Evolutionary conservation across 2,329 filamentous ascomycete species (phyloP), one percentile per base, ranked within the genome.

Genomic region (Botryotinia narcissicola): DNA sequence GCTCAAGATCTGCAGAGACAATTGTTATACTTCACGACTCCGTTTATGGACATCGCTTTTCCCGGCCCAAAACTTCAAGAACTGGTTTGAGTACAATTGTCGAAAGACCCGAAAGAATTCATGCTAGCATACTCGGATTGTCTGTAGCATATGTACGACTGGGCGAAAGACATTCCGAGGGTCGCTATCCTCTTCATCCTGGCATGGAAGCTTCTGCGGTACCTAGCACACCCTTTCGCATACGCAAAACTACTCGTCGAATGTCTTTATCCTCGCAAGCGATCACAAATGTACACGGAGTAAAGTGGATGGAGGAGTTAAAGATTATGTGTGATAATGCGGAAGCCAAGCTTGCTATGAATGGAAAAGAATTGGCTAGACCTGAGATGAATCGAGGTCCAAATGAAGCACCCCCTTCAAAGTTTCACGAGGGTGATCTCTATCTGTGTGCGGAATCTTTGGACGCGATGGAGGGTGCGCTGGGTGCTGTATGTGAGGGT

Each of bases 1-100:
- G 77, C 32, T 64, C 75, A 35, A 76, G 77, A 40, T 77, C 83
- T 48, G 82, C 87, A 18, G 85, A 94, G 74, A 94, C 94, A 0
- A 83, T 97, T 7, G 94, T 98, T 64, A 87, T 99, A 44, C 84
- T 99, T 2, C 94, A 98, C 79, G 96, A 99, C 83, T 91, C 92
- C 71, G 97, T 95, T 83, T 99, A 98, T 81, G 95, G 95, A 37
- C 96, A 99, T 83, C 91, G 94, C 35, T 99, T 91, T 82, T 93
- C 95, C 18, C 88, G 96, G 62, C 94, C 94, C 6, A 91, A 92
- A 78, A 92, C 94, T 0, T 91, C 90, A 35, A 92, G 92, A 78
- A 87, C 85, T 62, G 87, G 88, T 25, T 86, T 98, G 1, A 89
- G 86, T 78, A 92, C 91, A 73, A 97, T 99, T 76, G 95, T 99